These are phyloP conservation scores for Penicillium sp. DNA, from an alignment of 2,329 filamentous ascomycete genomes.

Conservation along the genomic window DNA sequence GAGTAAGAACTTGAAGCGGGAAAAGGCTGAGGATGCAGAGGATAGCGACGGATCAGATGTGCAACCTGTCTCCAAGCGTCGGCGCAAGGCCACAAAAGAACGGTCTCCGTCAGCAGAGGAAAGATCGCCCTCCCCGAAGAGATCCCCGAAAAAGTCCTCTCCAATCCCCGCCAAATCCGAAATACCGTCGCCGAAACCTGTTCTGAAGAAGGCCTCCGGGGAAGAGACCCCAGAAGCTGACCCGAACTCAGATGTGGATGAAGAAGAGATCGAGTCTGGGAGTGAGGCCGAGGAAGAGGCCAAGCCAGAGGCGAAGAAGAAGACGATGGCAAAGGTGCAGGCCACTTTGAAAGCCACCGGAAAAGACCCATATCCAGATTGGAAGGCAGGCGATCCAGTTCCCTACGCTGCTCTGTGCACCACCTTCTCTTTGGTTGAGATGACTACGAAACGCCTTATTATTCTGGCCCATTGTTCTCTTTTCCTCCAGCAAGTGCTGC, in stretches of 20 bases:
- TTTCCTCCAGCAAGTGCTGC: conserved; percentile 92
- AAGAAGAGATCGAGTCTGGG: conserved; percentile 49
- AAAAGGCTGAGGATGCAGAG: conserved; percentile 47
- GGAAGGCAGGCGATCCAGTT: conserved; percentile 85
- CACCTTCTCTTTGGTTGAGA: conserved; percentile 92
- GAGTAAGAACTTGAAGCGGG: conserved; percentile 44
- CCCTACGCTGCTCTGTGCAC: conserved; percentile 94
- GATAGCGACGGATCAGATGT: conserved; percentile 62
- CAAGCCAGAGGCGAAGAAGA: conserved; percentile 73
- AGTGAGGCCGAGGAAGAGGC: conserved; percentile 64
- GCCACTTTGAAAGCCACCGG: conserved; percentile 70
- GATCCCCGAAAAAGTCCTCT: conserved; percentile 28
- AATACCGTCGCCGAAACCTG: conserved; percentile 30
- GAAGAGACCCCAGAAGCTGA: conserved; percentile 50
- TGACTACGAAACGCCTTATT: conserved; percentile 88
- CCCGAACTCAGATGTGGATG: conserved; percentile 42
- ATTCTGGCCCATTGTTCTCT: conserved; percentile 89
- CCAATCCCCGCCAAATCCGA: conserved; percentile 24
- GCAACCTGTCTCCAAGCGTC: conserved; percentile 65
- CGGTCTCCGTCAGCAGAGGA: conserved; percentile 41
- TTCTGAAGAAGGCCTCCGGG: conserved; percentile 51
- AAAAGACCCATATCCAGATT: conserved; percentile 91
- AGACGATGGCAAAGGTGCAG: conserved; percentile 81
- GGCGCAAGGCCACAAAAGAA: conserved; percentile 46
- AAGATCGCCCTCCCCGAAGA: conserved; percentile 42